phyloP scores from a whole-genome alignment of 1,139 yeast species.

The Debaryomycetaceae sp. region DNA sequence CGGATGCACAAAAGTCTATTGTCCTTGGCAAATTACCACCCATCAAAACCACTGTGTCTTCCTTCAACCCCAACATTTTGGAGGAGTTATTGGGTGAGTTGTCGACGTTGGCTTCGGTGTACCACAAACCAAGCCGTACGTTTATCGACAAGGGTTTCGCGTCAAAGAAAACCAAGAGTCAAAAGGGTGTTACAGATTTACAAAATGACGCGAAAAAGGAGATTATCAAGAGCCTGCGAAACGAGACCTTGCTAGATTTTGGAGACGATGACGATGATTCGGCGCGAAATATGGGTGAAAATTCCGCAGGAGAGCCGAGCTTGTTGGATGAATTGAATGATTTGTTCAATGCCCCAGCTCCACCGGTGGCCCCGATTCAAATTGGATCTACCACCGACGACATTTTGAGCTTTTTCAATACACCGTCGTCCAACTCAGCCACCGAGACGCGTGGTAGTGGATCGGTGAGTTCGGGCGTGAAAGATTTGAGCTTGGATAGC shows the following conservation, averaged over 20 bases:
- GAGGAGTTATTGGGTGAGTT: slow-evolving; percentile 64
- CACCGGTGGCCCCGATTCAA: slow-evolving; percentile 5
- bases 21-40: slow-evolving; percentile 58
- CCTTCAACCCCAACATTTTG: slow-evolving; percentile 58
- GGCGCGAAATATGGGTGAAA: slow-evolving; percentile 8
- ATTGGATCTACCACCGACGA: slow-evolving; percentile 16
- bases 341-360: slow-evolving; percentile 37
- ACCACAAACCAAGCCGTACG: slow-evolving; percentile 70
- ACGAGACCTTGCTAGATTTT: slow-evolving; percentile 79
- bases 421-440: slow-evolving; percentile 1
- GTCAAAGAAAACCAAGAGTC: slow-evolving; percentile 12
- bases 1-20: slow-evolving; percentile 36
- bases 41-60: slow-evolving; percentile 60
- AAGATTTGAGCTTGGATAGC: slow-evolving; percentile 10
- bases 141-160: slow-evolving; percentile 39
- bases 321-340: slow-evolving; percentile 62
- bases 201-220: slow-evolving; percentile 70
- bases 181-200: slow-evolving; percentile 59
- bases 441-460: slow-evolving; percentile 2
- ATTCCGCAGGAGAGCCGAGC: slow-evolving; percentile 9
- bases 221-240: slow-evolving; percentile 52
- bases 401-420: slow-evolving; percentile 32
- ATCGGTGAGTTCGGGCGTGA: slow-evolving; percentile 9
- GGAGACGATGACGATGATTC: slow-evolving; percentile 48
- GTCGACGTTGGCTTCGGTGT: slow-evolving; percentile 80